A percentile compares a stretch with the other conserved stretches of the same genome.
Evolutionary conservation across 2,329 filamentous ascomycete species (phyloP).

Genomic region (Lecanicillium sp.): DNA sequence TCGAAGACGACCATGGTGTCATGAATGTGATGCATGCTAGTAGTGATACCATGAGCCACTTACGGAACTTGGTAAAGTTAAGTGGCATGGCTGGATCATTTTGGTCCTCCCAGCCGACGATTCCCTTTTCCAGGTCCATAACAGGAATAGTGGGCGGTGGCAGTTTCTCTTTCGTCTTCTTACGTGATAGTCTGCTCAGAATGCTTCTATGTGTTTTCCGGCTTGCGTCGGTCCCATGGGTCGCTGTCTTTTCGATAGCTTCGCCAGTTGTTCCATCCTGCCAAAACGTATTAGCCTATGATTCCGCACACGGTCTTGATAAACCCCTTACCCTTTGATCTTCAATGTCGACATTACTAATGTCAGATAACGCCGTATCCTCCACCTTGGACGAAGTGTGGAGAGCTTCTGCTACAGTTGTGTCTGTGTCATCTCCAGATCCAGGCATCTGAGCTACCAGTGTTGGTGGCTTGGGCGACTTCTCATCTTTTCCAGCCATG

Average conservation of each 20-base stretch:
- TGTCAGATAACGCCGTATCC: background rate
- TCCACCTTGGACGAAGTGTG: slow-evolving; percentile 6
- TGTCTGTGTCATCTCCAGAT: background rate
- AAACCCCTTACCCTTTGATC: slow-evolving; percentile 13
- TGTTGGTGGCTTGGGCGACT: too few relatives aligned
- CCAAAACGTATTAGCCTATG: slow-evolving; percentile 15
- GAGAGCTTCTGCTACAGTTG: slow-evolving; percentile 11
- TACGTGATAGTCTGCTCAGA: slow-evolving; percentile 16
- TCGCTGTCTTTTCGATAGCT: slow-evolving; percentile 13
- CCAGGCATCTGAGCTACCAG: background rate
- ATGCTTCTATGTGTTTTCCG: slow-evolving; percentile 16
- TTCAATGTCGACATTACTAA: slow-evolving; percentile 15
- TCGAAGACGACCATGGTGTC: slow-evolving; percentile 57
- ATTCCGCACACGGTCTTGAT: slow-evolving; percentile 11
- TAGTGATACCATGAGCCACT: slow-evolving; percentile 49
- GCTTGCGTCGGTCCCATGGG: slow-evolving; percentile 13
- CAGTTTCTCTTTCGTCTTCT: slow-evolving; percentile 20
- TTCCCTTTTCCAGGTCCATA: slow-evolving; percentile 40
- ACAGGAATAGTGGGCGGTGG: slow-evolving; percentile 31
- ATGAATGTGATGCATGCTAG: slow-evolving; percentile 56
- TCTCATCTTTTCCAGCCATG: too few relatives aligned
- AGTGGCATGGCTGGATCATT: slow-evolving; percentile 50
- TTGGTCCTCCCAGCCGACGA: slow-evolving; percentile 53
- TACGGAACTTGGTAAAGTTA: slow-evolving; percentile 46
- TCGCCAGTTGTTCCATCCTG: slow-evolving; percentile 8